Conservation (phyloP, 495 filamentous ascomycete species). For the Aspergillus taichungensis region DNA sequence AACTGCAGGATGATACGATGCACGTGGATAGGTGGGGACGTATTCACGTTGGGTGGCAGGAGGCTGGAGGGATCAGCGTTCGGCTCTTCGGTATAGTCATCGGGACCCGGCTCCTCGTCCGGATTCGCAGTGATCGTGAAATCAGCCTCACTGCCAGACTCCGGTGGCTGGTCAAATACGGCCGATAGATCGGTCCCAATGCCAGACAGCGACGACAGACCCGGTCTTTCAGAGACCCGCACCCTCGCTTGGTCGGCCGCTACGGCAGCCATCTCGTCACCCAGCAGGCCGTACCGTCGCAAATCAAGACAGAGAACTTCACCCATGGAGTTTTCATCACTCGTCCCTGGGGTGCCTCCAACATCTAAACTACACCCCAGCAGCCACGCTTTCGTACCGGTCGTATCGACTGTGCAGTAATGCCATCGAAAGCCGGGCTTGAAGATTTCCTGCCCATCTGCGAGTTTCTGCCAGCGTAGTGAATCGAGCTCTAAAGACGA, state of each 20-base stretch:
- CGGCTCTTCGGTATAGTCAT: slow-evolving; percentile 38
- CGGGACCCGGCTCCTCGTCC: slow-evolving; percentile 57
- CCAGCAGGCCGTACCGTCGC: slow-evolving; percentile 74
- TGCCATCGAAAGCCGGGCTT: slow-evolving; percentile 85
- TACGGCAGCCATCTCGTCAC: slow-evolving; percentile 61
- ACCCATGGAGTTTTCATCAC: slow-evolving; percentile 79
- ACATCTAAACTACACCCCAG: slow-evolving; percentile 79
- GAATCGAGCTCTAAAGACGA: slow-evolving; percentile 79
- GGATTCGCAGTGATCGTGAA: slow-evolving; percentile 74
- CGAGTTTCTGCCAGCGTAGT: slow-evolving; percentile 85
- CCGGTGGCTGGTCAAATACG: slow-evolving; percentile 76
- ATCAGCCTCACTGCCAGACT: slow-evolving; percentile 71
- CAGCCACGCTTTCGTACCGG: slow-evolving; percentile 91
- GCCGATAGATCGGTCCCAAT: slow-evolving; percentile 73
- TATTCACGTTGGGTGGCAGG: slow-evolving; percentile 52
- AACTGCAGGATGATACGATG: slow-evolving; percentile 89
- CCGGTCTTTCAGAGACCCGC: slow-evolving; percentile 41
- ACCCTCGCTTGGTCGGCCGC: slow-evolving; percentile 47
- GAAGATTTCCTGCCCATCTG: slow-evolving; percentile 89
- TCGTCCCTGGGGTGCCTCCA: slow-evolving; percentile 38
- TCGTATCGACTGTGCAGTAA: slow-evolving; percentile 88
- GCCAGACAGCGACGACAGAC: slow-evolving; percentile 42
- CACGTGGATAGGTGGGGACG: slow-evolving; percentile 79
- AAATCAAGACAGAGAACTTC: slow-evolving; percentile 90
- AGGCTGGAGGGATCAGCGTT: slow-evolving; percentile 31